phyloP scores from a whole-genome alignment of 495 filamentous ascomycete genomes.

The Glutinoglossum americanum region DNA sequence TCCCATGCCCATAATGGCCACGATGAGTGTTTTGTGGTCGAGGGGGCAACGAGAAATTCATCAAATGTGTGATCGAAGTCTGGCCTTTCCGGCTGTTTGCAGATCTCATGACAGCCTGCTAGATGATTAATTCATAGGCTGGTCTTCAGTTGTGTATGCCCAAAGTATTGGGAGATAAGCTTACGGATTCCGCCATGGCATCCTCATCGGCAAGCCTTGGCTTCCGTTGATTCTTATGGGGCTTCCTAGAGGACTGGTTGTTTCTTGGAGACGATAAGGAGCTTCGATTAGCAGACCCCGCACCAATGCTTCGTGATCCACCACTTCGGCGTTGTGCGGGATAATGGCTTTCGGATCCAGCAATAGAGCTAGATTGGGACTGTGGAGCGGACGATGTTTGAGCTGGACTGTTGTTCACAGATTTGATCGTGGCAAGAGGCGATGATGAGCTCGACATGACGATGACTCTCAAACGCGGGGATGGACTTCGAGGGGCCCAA shows the following conservation, averaged over 20 bases:
- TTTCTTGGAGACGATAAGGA: conserved; percentile 38
- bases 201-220: conserved; percentile 49
- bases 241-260: conserved; percentile 50
- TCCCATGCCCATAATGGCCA: conserved; percentile 28
- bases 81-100: conserved; percentile 73
- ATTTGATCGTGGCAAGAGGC: not conserved
- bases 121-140: conserved; percentile 10
- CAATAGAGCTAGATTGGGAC: conserved; percentile 13
- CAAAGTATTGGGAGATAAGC: conserved; percentile 9
- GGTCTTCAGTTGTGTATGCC: not conserved
- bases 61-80: conserved; percentile 87
- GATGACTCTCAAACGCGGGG: not conserved
- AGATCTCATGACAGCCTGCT: conserved; percentile 57
- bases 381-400: conserved; percentile 13
- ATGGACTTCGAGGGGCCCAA: not conserved
- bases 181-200: conserved; percentile 58
- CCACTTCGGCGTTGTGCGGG: conserved; percentile 36
- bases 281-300: conserved; percentile 32
- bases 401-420: conserved; percentile 2
- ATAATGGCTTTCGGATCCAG: conserved; percentile 11
- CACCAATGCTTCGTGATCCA: conserved; percentile 39
- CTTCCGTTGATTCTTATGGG: conserved; percentile 41
- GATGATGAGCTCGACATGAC: conserved; percentile 4
- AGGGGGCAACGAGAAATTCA: conserved; percentile 75
- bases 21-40: conserved; percentile 42